These are phyloP conservation scores for Lactifluus echinatus DNA, from an alignment of 768 basidiomycete genomes.

Conservation along the genomic window DNA sequence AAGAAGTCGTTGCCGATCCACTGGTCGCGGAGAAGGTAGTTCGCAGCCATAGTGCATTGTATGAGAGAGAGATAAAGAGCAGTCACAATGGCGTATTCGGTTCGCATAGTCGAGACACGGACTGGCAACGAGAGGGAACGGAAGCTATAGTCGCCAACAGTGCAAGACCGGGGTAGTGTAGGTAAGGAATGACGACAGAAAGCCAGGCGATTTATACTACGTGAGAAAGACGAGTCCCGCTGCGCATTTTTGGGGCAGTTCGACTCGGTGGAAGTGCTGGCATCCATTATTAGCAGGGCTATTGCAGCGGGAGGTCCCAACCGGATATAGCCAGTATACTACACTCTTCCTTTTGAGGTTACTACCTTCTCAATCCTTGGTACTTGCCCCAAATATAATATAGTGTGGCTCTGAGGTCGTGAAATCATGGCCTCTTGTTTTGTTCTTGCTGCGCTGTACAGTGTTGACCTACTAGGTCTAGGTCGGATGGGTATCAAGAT, in stretches of 20 bases:
- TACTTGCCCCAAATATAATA: too few species aligned
- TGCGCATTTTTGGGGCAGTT: not conserved
- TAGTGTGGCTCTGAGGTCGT: too few species aligned
- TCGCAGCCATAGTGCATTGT: not conserved
- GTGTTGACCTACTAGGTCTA: too few species aligned
- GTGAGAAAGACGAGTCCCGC: not conserved
- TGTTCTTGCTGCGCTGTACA: too few species aligned
- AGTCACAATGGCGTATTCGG: slow-evolving; percentile 23
- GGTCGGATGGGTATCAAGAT: too few species aligned
- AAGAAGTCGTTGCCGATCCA: slow-evolving; percentile 37
- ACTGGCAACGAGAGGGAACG: too few species aligned
- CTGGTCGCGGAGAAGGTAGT: slow-evolving; percentile 7
- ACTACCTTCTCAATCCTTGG: not conserved
- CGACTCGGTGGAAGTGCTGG: too few species aligned
- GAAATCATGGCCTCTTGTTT: too few species aligned
- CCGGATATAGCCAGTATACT: too few species aligned
- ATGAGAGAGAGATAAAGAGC: not conserved
- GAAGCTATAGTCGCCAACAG: not conserved
- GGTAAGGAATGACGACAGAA: not conserved
- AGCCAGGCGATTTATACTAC: not conserved
- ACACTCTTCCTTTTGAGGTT: not conserved
- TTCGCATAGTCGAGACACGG: slow-evolving; percentile 27
- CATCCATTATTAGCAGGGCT: not conserved
- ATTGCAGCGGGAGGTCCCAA: not conserved
- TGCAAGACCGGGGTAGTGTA: not conserved